Evolutionary conservation across 2,329 filamentous ascomycete genomes (phyloP).

Genomic region (Cercospora brassicicola): DNA sequence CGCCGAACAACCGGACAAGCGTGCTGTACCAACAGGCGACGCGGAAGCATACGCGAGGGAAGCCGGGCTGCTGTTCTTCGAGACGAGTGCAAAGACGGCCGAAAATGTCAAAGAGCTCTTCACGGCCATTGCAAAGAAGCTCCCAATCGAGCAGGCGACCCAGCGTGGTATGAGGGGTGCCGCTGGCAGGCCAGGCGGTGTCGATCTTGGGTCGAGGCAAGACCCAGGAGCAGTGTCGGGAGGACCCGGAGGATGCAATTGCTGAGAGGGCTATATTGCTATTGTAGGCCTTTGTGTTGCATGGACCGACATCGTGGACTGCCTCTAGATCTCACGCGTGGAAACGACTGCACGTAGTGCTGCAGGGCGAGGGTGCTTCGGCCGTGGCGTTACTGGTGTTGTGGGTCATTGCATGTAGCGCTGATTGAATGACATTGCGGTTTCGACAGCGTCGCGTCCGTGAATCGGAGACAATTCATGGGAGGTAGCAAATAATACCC

Average conservation of each 20-base stretch:
- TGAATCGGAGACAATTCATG: not conserved
- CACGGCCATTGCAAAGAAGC: constrained; percentile 95
- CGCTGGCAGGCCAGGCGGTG: constrained; percentile 61
- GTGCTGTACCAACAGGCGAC: constrained; percentile 82
- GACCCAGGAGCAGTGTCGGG: constrained; percentile 60
- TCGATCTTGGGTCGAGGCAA: constrained; percentile 65
- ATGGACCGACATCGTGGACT: not conserved
- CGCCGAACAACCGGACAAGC: constrained; percentile 90
- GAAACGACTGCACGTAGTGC: constrained; percentile 1
- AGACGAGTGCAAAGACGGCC: constrained; percentile 95
- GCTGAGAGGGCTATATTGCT: constrained; percentile 45
- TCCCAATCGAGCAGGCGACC: constrained; percentile 94
- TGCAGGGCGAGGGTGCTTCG: not conserved
- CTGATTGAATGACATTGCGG: not conserved
- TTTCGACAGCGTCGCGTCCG: not conserved
- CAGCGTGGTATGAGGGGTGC: constrained; percentile 72
- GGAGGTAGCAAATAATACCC: not conserved
- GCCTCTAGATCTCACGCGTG: not conserved
- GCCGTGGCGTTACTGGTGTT: constrained; percentile 4
- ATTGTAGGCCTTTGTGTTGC: not conserved
- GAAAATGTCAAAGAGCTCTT: constrained; percentile 96
- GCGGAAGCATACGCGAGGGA: constrained; percentile 94
- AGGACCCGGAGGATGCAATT: constrained; percentile 62
- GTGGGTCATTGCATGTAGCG: constrained; percentile 3
- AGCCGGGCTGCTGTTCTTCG: constrained; percentile 93